These are phyloP conservation scores for Cryptosporidium sp. DNA, from an alignment of 169 alveolate genomes.

Conservation along the genomic window DNA sequence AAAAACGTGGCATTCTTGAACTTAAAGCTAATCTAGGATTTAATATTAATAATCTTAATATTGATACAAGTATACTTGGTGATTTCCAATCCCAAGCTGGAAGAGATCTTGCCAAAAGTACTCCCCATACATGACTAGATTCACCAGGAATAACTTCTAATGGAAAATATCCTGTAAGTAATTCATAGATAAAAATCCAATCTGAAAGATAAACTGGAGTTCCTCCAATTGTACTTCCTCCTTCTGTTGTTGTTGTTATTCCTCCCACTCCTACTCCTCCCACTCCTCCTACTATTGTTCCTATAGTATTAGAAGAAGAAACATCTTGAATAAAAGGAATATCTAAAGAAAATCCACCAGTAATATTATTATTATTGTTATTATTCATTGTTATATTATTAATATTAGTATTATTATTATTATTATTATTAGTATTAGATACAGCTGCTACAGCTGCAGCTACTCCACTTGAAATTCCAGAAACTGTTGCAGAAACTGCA, in stretches of 20 bases:
- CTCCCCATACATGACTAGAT: conserved; percentile 82
- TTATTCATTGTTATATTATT: background rate
- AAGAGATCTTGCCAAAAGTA: conserved; percentile 80
- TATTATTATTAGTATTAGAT: background rate
- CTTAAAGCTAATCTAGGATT: conserved; percentile 78
- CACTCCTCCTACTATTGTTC: no score
- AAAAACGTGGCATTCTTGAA: conserved; percentile 79
- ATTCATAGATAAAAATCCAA: conserved; percentile 80
- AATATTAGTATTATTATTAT: background rate
- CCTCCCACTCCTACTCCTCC: no score
- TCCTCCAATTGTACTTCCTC: background rate
- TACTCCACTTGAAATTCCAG: background rate
- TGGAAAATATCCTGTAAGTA: conserved; percentile 82
- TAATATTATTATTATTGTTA: background rate
- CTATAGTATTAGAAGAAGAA: background rate
- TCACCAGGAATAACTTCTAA: conserved; percentile 80
- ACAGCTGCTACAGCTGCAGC: conserved; percentile 1
- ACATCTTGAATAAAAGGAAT: background rate
- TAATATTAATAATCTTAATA: conserved; percentile 77
- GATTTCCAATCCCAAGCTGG: conserved; percentile 80
- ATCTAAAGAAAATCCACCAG: conserved; percentile 10
- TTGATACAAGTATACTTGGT: conserved; percentile 80
- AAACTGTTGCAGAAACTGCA: conserved; percentile 39
- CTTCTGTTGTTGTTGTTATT: background rate
- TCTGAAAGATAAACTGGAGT: conserved; percentile 75